Evolutionary conservation across 164 flowering plant genomes (phyloP).

Genomic region (Umbilicus rupestris): DNA sequence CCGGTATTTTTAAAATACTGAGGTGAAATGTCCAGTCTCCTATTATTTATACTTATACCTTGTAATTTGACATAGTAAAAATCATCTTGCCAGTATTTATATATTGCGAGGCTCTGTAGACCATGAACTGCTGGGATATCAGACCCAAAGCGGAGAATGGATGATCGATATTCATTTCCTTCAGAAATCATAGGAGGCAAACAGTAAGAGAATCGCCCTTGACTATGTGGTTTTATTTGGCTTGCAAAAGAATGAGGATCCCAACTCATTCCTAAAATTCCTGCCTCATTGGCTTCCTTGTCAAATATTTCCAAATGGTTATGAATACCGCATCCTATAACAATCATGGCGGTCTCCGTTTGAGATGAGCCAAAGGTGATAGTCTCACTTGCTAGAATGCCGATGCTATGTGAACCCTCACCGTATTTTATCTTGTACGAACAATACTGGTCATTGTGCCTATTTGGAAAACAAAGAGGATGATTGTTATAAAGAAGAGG

Average conservation of each 20-base stretch:
- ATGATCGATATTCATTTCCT: background rate
- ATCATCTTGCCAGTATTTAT: background rate
- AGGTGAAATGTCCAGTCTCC: background rate
- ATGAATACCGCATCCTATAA: background rate
- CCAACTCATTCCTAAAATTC: conserved; percentile 6
- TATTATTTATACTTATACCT: background rate
- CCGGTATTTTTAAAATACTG: background rate
- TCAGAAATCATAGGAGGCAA: background rate
- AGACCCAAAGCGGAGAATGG: background rate
- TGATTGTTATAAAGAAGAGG: no score
- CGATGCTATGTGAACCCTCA: no score
- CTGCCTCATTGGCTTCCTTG: background rate
- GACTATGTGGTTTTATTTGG: background rate
- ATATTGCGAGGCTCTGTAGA: background rate
- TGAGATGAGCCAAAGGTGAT: no score
- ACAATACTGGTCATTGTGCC: no score
- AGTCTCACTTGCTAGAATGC: no score
- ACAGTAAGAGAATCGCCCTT: conserved; percentile 4
- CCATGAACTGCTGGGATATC: background rate
- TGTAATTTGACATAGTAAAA: background rate
- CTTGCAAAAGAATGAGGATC: background rate
- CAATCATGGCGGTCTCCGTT: no score
- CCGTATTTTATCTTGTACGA: no score
- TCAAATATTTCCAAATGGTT: background rate
- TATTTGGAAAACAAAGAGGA: no score